A percentile compares a stretch with the other conserved stretches of the same genome.
phyloP scores from a whole-genome alignment of 2,329 filamentous ascomycete species.

The Colletotrichum sp. region DNA sequence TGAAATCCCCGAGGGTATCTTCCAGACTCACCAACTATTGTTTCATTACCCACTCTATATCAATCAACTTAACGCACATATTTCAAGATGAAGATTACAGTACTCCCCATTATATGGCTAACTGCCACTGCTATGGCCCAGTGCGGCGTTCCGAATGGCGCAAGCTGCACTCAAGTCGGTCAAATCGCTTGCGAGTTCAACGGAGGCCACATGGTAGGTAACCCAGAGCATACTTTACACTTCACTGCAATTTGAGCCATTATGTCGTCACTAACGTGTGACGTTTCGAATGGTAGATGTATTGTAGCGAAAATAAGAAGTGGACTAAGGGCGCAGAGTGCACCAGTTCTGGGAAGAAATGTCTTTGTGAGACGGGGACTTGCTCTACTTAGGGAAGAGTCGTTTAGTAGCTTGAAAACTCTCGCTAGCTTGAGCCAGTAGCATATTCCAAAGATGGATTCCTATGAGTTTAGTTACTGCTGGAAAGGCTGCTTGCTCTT shows the following conservation, averaged over 20 bases:
- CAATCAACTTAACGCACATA: neutral
- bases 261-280: neutral
- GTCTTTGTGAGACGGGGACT: neutral
- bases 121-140: neutral
- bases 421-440: neutral
- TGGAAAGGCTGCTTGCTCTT: neutral
- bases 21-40: neutral
- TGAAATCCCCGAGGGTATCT: neutral
- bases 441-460: neutral
- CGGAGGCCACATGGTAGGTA: neutral
- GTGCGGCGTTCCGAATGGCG: neutral
- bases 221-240: neutral
- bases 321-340: neutral
- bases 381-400: neutral
- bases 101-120: neutral
- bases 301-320: neutral
- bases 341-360: neutral
- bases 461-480: neutral
- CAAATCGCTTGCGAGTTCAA: neutral
- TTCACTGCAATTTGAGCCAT: neutral
- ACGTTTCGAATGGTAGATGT: neutral
- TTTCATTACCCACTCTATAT: neutral
- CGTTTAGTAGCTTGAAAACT: neutral
- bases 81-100: neutral
- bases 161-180: neutral